A percentile compares a stretch with the other conserved stretches of the same genome.
These are phyloP conservation scores for Asterionellopsis glacialis DNA, from an alignment of 108 stramenopile species.

Conservation along the genomic window DNA sequence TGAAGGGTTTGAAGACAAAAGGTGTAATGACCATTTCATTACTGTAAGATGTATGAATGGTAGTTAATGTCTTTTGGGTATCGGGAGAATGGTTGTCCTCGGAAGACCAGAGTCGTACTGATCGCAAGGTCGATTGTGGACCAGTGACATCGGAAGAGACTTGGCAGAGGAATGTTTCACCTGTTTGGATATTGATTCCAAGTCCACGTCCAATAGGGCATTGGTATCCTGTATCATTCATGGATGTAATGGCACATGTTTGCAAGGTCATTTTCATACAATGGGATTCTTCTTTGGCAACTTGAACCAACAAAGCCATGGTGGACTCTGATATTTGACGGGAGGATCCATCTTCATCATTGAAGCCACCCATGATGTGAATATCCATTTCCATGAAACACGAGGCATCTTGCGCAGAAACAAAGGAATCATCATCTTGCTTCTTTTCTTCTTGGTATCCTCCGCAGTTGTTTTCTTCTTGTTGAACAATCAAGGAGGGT, in stretches of 20 bases:
- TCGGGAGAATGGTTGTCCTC: no score
- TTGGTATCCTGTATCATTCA: constrained; percentile 45
- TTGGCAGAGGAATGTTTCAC: constrained; percentile 57
- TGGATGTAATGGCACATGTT: constrained; percentile 54
- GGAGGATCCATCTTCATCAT: constrained; percentile 45
- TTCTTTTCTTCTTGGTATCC: constrained; percentile 13
- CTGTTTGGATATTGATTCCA: constrained; percentile 43
- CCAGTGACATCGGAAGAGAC: constrained; percentile 31
- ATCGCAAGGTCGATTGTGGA: constrained; percentile 46
- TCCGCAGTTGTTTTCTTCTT: not conserved
- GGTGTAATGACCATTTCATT: constrained; percentile 39
- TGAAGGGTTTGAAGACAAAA: constrained; percentile 39
- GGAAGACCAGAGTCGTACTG: constrained; percentile 51
- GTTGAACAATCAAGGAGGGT: no score
- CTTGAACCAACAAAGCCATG: constrained; percentile 38
- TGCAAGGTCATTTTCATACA: constrained; percentile 50
- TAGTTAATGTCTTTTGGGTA: constrained; percentile 19
- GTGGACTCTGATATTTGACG: constrained; percentile 48
- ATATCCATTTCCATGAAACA: constrained; percentile 48
- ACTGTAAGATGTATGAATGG: constrained; percentile 34
- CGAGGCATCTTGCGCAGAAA: not conserved
- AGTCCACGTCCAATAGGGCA: constrained; percentile 73
- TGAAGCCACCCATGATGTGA: constrained; percentile 77
- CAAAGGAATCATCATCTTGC: not conserved
- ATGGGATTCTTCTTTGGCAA: constrained; percentile 32